Conservation (phyloP, 768 basidiomycete genomes). For the Mycena sanguinolenta region DNA sequence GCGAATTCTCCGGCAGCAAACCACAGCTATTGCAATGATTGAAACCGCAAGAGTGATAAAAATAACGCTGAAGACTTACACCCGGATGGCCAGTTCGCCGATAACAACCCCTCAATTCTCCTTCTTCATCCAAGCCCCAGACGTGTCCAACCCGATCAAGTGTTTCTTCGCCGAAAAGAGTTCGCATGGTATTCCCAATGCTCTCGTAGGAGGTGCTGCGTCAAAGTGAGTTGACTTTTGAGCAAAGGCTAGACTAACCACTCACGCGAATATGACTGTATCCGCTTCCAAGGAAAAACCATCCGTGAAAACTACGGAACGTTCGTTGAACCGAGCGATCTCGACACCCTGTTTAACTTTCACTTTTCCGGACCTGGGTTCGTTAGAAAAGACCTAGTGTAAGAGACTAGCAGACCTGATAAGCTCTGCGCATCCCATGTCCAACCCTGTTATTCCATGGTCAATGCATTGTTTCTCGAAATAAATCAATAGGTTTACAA, state of each 20-base stretch:
- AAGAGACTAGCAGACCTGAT: slow-evolving; percentile 51
- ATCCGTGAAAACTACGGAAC: slow-evolving; percentile 54
- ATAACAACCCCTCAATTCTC: slow-evolving; percentile 53
- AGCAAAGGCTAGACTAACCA: background rate
- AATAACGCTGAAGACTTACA: slow-evolving; percentile 38
- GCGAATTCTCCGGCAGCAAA: slow-evolving; percentile 54
- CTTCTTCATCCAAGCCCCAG: slow-evolving; percentile 59
- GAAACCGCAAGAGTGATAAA: background rate
- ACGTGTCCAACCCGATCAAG: slow-evolving; percentile 47
- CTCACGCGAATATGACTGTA: slow-evolving; percentile 60
- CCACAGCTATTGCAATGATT: slow-evolving; percentile 49
- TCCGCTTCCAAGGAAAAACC: slow-evolving; percentile 57
- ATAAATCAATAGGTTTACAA: slow-evolving; percentile 7
- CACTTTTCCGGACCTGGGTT: slow-evolving; percentile 56
- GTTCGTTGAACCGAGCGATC: slow-evolving; percentile 51
- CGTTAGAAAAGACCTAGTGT: background rate
- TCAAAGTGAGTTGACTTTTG: background rate
- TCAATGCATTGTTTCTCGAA: background rate
- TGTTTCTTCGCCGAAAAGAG: slow-evolving; percentile 51
- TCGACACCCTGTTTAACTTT: slow-evolving; percentile 68
- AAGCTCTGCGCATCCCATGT: slow-evolving; percentile 64
- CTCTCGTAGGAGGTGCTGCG: slow-evolving; percentile 50
- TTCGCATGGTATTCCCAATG: slow-evolving; percentile 46
- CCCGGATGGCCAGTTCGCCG: slow-evolving; percentile 59
- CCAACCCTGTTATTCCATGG: slow-evolving; percentile 45